Base-by-base conservation (phyloP, 2,329 filamentous ascomycete genomes). In the Phoma sp. region DNA sequence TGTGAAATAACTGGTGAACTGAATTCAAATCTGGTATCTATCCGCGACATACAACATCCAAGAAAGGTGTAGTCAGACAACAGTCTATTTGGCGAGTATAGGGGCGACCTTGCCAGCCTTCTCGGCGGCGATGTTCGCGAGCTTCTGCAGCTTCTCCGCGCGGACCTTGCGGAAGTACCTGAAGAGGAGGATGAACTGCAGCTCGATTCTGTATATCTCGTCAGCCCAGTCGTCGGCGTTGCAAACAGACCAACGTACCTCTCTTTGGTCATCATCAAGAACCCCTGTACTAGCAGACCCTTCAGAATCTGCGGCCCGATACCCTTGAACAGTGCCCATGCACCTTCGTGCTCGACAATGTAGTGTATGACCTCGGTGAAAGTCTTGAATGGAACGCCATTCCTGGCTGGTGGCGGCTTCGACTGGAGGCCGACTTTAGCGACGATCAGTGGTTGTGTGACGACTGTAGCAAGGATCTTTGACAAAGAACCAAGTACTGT, bases 241-340 rank as follows among this genome's bases (percentile, higher is more conserved):
- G 33, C 9, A 37, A 24, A 25, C 19, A 24, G 25, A 10, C 2
- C 2, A n/a, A 37, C 82, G 64, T 82, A 92, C 90, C 92, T 85
- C 78, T 99, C 95, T 79, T 99, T 99, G 43, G 92, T 95, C 92
- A 97, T 99, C 95, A 99, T 99, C 35, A 99, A 81, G 51, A 99
- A 86, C 44, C 95, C 95, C 73, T 99, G 95, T 2, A 99, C 95
- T 43, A 99, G 74, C 47, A 99, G 78, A 1, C 95, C 95, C 78
- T 99, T 99, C 55, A 92, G 77, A 46, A 99, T 90, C 76, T 99
- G 95, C 3, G 95, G 95, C 0, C 87, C 92, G 64, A 99, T 96
- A 37, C 95, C 95, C 80, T 99, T 99, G 82, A 98, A 99, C 1
- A 99, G 82, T n/a, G 89, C 89, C 12, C 88, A 69, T 0, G 85